phyloP scores from a whole-genome alignment of 352 stramenopile genomes.

The Globisporangium lucens region DNA sequence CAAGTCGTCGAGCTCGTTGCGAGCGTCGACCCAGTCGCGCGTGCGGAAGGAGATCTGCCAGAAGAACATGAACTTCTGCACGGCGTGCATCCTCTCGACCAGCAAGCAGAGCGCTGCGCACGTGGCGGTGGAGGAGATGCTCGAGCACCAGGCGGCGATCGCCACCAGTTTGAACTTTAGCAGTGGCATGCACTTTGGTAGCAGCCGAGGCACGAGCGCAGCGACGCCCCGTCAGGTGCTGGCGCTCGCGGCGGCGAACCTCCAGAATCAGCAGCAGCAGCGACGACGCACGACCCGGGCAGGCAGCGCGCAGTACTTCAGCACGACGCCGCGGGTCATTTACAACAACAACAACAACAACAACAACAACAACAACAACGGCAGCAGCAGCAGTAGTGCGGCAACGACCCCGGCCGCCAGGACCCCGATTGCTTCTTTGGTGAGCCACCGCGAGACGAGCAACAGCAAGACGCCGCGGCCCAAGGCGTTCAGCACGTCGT shows the following conservation, averaged over 20 bases:
- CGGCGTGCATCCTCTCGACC: constrained; percentile 39
- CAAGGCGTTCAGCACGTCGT: constrained; percentile 21
- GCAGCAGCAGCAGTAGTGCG: not conserved
- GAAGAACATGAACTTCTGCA: constrained; percentile 48
- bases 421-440: not conserved
- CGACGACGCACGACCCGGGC: constrained; percentile 3
- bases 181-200: not conserved
- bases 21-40: not conserved
- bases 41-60: constrained; percentile 31
- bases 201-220: not conserved
- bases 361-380: not conserved
- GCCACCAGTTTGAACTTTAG: not conserved
- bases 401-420: not conserved
- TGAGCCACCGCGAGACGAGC: not conserved
- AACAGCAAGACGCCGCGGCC: constrained; percentile 3
- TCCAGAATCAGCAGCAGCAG: constrained; percentile 1
- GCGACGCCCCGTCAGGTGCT: constrained; percentile 17
- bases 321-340: constrained; percentile 11
- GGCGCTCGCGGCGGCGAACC: constrained; percentile 3
- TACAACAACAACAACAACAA: not conserved
- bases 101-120: constrained; percentile 38
- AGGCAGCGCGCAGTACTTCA: constrained; percentile 2
- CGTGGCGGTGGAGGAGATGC: constrained; percentile 43
- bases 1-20: constrained; percentile 5
- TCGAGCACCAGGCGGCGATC: constrained; percentile 5